phyloP scores from a whole-genome alignment of 208 protist genomes.

The Naegleria gruberi region DNA sequence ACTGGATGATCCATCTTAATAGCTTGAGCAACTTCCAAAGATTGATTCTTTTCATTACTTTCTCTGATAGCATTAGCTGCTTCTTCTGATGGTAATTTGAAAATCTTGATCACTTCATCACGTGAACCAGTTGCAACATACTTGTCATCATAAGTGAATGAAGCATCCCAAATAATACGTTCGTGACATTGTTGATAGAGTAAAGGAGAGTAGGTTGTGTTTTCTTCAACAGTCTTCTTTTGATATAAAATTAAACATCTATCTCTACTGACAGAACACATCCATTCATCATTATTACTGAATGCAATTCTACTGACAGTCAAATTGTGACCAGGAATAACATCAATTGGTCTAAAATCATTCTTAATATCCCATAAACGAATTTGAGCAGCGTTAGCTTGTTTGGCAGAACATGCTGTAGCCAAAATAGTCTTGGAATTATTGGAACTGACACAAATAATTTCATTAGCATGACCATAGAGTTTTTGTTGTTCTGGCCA shows the following conservation, averaged over 20 bases:
- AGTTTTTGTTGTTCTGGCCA: slow-evolving; percentile 56
- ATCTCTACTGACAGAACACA: slow-evolving; percentile 47
- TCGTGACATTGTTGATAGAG: slow-evolving; percentile 34
- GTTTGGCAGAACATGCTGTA: slow-evolving; percentile 33
- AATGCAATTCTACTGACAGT: slow-evolving; percentile 52
- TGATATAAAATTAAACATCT: slow-evolving; percentile 27
- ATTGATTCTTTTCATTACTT: not conserved
- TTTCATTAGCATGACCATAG: slow-evolving; percentile 53
- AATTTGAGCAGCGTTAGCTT: slow-evolving; percentile 20
- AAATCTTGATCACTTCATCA: slow-evolving; percentile 42
- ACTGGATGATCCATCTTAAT: not conserved
- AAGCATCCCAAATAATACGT: slow-evolving; percentile 44
- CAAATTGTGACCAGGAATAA: slow-evolving; percentile 37
- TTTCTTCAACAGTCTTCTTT: not conserved
- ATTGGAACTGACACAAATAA: slow-evolving; percentile 36
- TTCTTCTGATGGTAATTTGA: not conserved
- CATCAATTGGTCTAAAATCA: slow-evolving; percentile 30
- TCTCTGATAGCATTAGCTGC: too few species aligned
- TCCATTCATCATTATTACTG: slow-evolving; percentile 40
- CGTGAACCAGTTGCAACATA: slow-evolving; percentile 44
- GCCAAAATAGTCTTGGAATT: slow-evolving; percentile 32
- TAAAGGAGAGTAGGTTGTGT: not conserved
- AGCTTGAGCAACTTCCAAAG: not conserved
- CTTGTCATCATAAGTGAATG: slow-evolving; percentile 30
- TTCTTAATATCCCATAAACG: slow-evolving; percentile 39